Evolutionary conservation across 1,284 basidiomycete genomes (phyloP).

Genomic region (Meripilus lineatus): DNA sequence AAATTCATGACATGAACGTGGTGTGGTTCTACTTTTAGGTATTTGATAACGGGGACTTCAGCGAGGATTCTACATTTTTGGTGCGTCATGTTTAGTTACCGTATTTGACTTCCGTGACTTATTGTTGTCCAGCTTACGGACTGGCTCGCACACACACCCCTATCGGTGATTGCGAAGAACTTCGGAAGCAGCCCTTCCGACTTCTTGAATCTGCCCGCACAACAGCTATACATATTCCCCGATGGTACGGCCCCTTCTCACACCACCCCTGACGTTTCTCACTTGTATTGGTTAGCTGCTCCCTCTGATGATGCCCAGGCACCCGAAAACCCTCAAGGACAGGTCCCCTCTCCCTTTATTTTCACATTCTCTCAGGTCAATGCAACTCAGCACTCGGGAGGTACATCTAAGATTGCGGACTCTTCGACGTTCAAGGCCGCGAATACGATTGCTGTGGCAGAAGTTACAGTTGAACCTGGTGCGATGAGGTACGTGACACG

Average conservation of each 20-base stretch:
- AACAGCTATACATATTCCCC: slow-evolving; percentile 68
- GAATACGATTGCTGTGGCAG: slow-evolving; percentile 57
- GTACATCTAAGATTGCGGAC: slow-evolving; percentile 61
- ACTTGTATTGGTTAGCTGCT: slow-evolving; percentile 19
- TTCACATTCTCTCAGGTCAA: slow-evolving; percentile 51
- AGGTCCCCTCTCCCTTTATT: slow-evolving; percentile 46
- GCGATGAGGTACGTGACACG: slow-evolving; percentile 37
- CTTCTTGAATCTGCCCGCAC: slow-evolving; percentile 52
- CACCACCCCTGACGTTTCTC: not conserved
- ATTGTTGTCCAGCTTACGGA: slow-evolving; percentile 45
- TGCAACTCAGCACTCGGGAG: slow-evolving; percentile 49
- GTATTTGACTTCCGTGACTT: not conserved
- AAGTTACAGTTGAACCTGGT: slow-evolving; percentile 65
- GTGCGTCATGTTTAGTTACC: slow-evolving; percentile 23
- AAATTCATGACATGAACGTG: not conserved
- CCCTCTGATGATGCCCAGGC: slow-evolving; percentile 35
- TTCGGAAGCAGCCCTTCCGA: slow-evolving; percentile 51
- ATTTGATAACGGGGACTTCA: slow-evolving; percentile 62
- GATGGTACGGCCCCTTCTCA: slow-evolving; percentile 31
- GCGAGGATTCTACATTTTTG: slow-evolving; percentile 65
- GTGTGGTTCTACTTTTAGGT: slow-evolving; percentile 33
- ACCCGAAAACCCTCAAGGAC: slow-evolving; percentile 47
- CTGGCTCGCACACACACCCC: slow-evolving; percentile 60
- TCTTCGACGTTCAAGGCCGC: slow-evolving; percentile 47
- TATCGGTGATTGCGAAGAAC: slow-evolving; percentile 66